A percentile compares a stretch with the other conserved stretches of the same genome.
These are phyloP conservation scores for Wallacemonas sp. DNA, from an alignment of 208 protist species.

Conservation along the genomic window DNA sequence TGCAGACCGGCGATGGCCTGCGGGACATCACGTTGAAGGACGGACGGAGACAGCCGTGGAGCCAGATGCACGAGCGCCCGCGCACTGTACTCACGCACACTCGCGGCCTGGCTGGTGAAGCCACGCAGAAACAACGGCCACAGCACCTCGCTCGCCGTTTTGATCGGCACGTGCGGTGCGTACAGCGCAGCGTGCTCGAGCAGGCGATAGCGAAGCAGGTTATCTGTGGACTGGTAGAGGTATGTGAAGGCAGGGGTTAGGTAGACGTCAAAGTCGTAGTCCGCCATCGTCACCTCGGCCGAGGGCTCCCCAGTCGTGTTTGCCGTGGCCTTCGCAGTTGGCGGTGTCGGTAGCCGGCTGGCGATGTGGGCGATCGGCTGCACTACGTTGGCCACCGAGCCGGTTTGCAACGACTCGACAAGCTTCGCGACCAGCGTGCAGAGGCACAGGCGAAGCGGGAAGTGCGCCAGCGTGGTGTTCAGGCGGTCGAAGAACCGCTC, in stretches of 20 bases:
- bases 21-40: constrained; percentile 60
- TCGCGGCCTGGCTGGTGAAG: constrained; percentile 51
- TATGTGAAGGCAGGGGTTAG: constrained; percentile 59
- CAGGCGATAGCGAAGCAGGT: constrained; percentile 61
- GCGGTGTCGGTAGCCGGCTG: constrained; percentile 17
- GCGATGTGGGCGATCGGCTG: constrained; percentile 65
- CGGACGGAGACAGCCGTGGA: constrained; percentile 34
- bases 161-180: constrained; percentile 30
- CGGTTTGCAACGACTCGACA: constrained; percentile 47
- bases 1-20: constrained; percentile 58
- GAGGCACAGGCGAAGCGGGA: constrained; percentile 58
- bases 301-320: neutral
- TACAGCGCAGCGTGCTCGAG: constrained; percentile 55
- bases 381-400: constrained; percentile 37
- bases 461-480: constrained; percentile 27
- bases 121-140: constrained; percentile 74
- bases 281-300: neutral
- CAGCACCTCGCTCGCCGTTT: constrained; percentile 44
- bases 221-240: constrained; percentile 60
- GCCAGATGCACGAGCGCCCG: constrained; percentile 74
- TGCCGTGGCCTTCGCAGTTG: neutral
- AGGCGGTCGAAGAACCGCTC: constrained; percentile 65
- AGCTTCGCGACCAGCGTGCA: constrained; percentile 64
- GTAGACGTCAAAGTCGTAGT: constrained; percentile 47
- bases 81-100: constrained; percentile 73